Evolutionary conservation across 179 eudicot species (phyloP).

Genomic region (Sideroxylon spinosum): DNA sequence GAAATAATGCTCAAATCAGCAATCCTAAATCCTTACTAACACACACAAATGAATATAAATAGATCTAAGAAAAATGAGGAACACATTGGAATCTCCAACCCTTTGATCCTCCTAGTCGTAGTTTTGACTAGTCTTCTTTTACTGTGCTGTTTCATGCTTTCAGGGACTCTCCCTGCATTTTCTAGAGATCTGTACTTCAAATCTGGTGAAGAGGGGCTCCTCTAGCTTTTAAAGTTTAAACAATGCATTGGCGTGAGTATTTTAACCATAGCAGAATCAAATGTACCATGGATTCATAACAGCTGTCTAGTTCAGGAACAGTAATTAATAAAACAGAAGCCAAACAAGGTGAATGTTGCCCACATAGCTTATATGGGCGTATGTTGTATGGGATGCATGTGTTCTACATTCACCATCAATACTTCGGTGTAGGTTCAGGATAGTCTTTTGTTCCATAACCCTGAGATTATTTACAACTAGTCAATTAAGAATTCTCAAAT

Average conservation of each 20-base stretch:
- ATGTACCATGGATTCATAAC: conserved; percentile 32
- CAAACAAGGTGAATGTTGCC: too few species aligned
- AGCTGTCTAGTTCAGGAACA: conserved; percentile 22
- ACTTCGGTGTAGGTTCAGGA: too few species aligned
- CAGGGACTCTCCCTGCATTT: not conserved
- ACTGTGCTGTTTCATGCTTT: too few species aligned
- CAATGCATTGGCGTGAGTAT: conserved; percentile 11
- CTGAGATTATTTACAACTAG: not conserved
- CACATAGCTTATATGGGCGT: too few species aligned
- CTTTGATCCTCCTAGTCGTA: not conserved
- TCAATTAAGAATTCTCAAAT: conserved; percentile 7
- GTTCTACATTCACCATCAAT: too few species aligned
- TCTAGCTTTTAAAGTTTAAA: conserved; percentile 18
- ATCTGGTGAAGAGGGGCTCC: conserved; percentile 33
- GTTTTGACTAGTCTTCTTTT: conserved; percentile 5
- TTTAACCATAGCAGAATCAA: conserved; percentile 25
- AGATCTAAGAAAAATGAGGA: too few species aligned
- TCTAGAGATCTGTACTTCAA: conserved; percentile 14
- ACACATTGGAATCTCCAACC: too few species aligned
- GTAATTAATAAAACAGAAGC: not conserved
- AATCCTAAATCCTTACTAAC: too few species aligned
- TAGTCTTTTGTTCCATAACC: too few species aligned
- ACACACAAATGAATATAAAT: too few species aligned
- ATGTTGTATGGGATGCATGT: too few species aligned
- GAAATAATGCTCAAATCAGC: too few species aligned